phyloP scores from a whole-genome alignment of 1,139 yeast species.

The Suhomyces taliae region DNA sequence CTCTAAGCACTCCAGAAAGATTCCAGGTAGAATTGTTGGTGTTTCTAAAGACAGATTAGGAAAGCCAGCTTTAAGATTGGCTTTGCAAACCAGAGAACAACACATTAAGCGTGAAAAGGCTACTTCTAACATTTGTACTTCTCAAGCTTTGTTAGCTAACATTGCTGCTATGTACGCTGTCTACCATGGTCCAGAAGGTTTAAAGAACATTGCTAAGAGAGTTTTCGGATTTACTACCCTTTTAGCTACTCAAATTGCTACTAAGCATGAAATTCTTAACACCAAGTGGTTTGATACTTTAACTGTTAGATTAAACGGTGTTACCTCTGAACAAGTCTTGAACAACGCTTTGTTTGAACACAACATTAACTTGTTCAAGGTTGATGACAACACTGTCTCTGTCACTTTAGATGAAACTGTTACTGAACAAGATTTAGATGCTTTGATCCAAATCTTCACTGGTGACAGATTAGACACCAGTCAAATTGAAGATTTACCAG shows the following conservation, averaged over 20 bases:
- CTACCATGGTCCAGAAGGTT: slow-evolving; percentile 94
- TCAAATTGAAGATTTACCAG: slow-evolving; percentile 41
- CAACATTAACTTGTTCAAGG: slow-evolving; percentile 77
- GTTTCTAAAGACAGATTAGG: slow-evolving; percentile 90
- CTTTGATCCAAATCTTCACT: slow-evolving; percentile 60
- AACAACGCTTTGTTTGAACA: slow-evolving; percentile 56
- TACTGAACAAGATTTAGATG: slow-evolving; percentile 57
- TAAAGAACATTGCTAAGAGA: slow-evolving; percentile 73
- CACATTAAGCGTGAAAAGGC: slow-evolving; percentile 98
- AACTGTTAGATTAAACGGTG: slow-evolving; percentile 57
- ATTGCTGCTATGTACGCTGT: slow-evolving; percentile 96
- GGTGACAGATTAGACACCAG: slow-evolving; percentile 23
- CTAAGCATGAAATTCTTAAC: slow-evolving; percentile 55
- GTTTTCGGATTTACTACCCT: slow-evolving; percentile 74
- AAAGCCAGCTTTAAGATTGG: slow-evolving; percentile 82
- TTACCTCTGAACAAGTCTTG: slow-evolving; percentile 56
- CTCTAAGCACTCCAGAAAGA: slow-evolving; percentile 77
- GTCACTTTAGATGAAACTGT: slow-evolving; percentile 87
- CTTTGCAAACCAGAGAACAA: slow-evolving; percentile 96
- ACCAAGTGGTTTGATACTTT: slow-evolving; percentile 84
- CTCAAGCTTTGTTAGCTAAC: slow-evolving; percentile 94
- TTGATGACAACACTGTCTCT: slow-evolving; percentile 61
- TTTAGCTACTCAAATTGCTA: slow-evolving; percentile 58
- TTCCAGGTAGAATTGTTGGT: slow-evolving; percentile 96
- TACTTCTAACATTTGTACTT: slow-evolving; percentile 95